A percentile compares a stretch with the other conserved stretches of the same genome.
These are phyloP conservation scores for Corrigiola litoralis DNA, from an alignment of 179 eudicot genomes.

Conservation along the genomic window DNA sequence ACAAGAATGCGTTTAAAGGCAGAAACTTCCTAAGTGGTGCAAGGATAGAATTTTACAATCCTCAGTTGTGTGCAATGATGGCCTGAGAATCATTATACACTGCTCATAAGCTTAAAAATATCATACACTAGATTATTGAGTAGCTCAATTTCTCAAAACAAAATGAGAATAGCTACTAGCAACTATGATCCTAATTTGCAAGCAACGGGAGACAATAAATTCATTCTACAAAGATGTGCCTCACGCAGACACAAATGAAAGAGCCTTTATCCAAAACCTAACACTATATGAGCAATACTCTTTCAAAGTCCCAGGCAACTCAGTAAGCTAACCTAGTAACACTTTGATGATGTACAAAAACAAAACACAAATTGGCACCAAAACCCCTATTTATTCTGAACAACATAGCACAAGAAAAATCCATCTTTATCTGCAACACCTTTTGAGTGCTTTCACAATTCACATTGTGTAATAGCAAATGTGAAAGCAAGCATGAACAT, in stretches of 20 bases:
- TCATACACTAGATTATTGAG: too few species aligned
- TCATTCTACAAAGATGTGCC: background rate
- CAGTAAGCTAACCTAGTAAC: background rate
- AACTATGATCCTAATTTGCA: background rate
- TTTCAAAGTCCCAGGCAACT: background rate
- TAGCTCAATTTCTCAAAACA: background rate
- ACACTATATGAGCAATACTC: background rate
- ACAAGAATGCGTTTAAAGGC: too few species aligned
- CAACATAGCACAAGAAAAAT: background rate
- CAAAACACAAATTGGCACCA: background rate
- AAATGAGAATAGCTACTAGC: too few species aligned
- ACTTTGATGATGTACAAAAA: background rate
- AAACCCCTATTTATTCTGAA: background rate
- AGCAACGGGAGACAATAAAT: background rate
- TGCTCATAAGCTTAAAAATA: too few species aligned
- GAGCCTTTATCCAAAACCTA: background rate
- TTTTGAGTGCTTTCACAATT: too few species aligned
- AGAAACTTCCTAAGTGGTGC: too few species aligned
- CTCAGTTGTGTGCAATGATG: too few species aligned
- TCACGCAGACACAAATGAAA: background rate
- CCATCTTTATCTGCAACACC: too few species aligned
- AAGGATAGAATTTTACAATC: too few species aligned
- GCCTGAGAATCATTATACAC: too few species aligned
- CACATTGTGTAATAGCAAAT: background rate
- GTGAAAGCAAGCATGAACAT: background rate